These are phyloP conservation scores for Pseudogymnoascus sp. DNA, from an alignment of 2,329 filamentous ascomycete species.

Conservation along the genomic window DNA sequence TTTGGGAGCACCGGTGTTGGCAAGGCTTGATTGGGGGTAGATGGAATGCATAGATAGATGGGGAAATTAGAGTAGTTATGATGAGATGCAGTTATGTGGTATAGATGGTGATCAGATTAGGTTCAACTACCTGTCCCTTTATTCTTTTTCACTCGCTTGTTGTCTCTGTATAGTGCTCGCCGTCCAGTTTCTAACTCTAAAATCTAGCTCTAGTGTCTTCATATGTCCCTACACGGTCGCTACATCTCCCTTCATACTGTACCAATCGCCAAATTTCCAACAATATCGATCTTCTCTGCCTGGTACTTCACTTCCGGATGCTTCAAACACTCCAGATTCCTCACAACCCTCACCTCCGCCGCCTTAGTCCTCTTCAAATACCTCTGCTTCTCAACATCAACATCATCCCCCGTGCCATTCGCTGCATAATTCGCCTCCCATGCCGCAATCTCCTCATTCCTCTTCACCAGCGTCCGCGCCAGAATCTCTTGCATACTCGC, in stretches of 20 bases:
- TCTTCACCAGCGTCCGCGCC: constrained; percentile 54
- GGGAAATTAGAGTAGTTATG: not conserved
- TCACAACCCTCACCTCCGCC: constrained; percentile 77
- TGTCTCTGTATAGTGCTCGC: not conserved
- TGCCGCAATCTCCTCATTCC: constrained; percentile 53
- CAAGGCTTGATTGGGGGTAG: constrained; percentile 12
- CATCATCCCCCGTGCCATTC: constrained; percentile 31
- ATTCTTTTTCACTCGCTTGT: not conserved
- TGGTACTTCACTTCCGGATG: constrained; percentile 57
- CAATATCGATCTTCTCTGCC: constrained; percentile 39
- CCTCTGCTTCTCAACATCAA: constrained; percentile 35
- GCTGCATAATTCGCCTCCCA: constrained; percentile 35
- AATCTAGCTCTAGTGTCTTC: not conserved
- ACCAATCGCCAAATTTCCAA: not conserved
- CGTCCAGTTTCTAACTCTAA: not conserved
- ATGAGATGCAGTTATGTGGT: constrained; percentile 1
- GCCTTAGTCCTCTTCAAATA: constrained; percentile 70
- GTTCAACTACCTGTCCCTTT: not conserved
- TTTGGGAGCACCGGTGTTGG: constrained; percentile 73
- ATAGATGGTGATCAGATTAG: constrained; percentile 3
- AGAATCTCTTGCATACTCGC: constrained; percentile 89
- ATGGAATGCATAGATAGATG: not conserved
- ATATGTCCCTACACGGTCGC: too few species aligned
- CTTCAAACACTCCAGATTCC: constrained; percentile 61
- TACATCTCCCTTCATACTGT: not conserved